A percentile compares a stretch with the other conserved stretches of the same genome.
phyloP scores from a whole-genome alignment of 306 rosid genomes.

The Malus fusca region DNA sequence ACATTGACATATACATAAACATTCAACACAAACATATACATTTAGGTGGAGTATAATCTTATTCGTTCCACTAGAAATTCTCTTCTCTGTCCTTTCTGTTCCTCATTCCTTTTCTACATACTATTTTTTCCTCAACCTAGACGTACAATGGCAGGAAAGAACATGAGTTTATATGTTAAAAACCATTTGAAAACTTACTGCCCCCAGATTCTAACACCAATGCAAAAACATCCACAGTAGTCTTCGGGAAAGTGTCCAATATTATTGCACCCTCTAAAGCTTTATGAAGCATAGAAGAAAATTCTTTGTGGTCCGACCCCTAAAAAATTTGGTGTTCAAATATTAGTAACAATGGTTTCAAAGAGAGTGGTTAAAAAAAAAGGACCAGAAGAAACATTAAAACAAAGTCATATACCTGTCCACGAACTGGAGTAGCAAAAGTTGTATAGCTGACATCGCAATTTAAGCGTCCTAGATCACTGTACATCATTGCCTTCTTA shows the following conservation, averaged over 20 bases:
- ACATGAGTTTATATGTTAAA: background rate
- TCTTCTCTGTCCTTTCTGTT: background rate
- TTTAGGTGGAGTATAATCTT: background rate
- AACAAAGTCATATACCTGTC: constrained; percentile 46
- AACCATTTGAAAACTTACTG: constrained; percentile 48
- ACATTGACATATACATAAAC: background rate
- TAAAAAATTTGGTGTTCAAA: constrained; percentile 20
- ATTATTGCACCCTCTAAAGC: constrained; percentile 93
- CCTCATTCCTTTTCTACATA: background rate
- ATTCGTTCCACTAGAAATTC: background rate
- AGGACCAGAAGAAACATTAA: background rate
- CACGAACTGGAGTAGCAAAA: constrained; percentile 76
- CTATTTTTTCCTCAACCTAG: background rate
- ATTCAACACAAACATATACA: background rate
- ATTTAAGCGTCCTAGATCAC: constrained; percentile 80
- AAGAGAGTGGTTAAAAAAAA: background rate
- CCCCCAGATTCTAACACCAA: constrained; percentile 95
- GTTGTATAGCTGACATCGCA: constrained; percentile 79
- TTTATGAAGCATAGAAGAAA: constrained; percentile 79
- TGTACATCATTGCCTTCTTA: constrained; percentile 92
- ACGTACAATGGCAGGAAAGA: background rate
- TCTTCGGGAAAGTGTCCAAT: constrained; percentile 83
- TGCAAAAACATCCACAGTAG: constrained; percentile 92
- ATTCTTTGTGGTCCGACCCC: constrained; percentile 81
- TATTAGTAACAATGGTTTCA: constrained; percentile 14